Evolutionary conservation across 2,329 filamentous ascomycete genomes (phyloP).

Genomic region (Cladosporium sp.): DNA sequence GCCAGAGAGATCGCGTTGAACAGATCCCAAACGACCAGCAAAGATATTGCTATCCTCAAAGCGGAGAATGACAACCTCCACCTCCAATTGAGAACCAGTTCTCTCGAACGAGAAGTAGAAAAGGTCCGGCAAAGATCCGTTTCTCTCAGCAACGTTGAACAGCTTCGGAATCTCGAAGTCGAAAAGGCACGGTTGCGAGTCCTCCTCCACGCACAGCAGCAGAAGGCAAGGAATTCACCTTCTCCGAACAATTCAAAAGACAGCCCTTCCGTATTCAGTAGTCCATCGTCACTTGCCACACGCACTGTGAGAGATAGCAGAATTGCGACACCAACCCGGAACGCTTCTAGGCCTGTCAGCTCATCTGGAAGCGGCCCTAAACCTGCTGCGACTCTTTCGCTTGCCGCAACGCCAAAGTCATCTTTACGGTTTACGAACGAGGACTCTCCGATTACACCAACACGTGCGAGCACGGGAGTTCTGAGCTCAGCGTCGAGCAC

Average conservation of each 20-base stretch:
- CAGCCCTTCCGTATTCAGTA: background rate
- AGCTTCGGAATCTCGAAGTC: conserved; percentile 7
- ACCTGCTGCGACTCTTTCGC: background rate
- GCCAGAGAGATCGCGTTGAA: background rate
- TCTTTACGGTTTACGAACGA: background rate
- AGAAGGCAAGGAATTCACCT: background rate
- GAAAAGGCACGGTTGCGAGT: conserved; percentile 6
- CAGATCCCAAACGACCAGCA: background rate
- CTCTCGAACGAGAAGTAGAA: conserved; percentile 10
- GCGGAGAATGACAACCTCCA: conserved; percentile 11
- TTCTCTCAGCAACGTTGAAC: background rate
- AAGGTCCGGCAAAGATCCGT: conserved; percentile 6
- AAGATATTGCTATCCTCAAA: conserved; percentile 1
- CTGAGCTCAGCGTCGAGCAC: background rate
- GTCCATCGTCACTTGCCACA: background rate
- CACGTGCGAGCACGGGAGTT: background rate
- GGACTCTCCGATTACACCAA: background rate
- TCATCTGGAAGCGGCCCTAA: background rate
- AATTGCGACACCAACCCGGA: background rate
- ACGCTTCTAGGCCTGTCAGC: background rate
- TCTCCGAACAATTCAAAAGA: background rate
- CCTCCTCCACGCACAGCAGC: background rate
- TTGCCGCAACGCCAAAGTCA: conserved; percentile 3
- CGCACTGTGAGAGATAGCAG: background rate
- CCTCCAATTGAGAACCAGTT: conserved; percentile 4